A percentile compares a stretch with the other conserved stretches of the same genome.
These are phyloP conservation scores for Kwoniella sp. DNA, from an alignment of 768 basidiomycete species.

Conservation along the genomic window DNA sequence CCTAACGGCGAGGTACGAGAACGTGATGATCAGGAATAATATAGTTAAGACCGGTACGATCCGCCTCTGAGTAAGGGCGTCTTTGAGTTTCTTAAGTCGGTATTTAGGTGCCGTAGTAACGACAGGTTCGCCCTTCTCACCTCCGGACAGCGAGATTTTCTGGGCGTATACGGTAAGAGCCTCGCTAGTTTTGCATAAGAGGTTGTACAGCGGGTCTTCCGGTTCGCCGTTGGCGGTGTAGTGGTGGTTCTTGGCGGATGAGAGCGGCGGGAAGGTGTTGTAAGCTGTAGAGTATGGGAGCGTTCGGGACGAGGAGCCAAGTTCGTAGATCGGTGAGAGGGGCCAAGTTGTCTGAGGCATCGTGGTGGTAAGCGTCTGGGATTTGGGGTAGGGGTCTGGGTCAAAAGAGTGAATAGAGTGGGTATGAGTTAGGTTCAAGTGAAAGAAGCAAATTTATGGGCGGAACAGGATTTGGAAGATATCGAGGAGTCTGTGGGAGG, in stretches of 20 bases:
- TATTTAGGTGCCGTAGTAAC: conserved; percentile 11
- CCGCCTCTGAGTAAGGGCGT: not conserved
- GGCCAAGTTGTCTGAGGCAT: conserved; percentile 10
- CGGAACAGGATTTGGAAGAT: not conserved
- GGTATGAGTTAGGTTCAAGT: not conserved
- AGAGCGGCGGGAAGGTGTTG: not conserved
- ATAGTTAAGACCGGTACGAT: conserved; percentile 8
- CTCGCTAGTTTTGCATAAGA: not conserved
- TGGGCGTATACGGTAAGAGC: not conserved
- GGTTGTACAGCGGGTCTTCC: not conserved
- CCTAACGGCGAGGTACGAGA: conserved; percentile 1
- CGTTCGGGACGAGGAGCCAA: not conserved
- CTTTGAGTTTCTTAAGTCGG: not conserved
- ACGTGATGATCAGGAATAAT: conserved; percentile 7
- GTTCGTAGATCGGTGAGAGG: conserved; percentile 11
- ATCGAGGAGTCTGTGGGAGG: too few species aligned
- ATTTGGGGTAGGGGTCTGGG: too few species aligned
- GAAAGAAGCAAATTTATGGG: not conserved
- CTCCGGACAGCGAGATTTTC: not conserved
- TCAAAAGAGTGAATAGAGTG: conserved; percentile 1
- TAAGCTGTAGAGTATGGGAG: not conserved
- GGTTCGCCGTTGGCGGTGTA: not conserved
- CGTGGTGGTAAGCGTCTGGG: too few species aligned
- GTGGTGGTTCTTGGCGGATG: not conserved
- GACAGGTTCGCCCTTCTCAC: conserved; percentile 1